Base-by-base conservation (phyloP, 495 filamentous ascomycete genomes). In the Neurospora terricola region DNA sequence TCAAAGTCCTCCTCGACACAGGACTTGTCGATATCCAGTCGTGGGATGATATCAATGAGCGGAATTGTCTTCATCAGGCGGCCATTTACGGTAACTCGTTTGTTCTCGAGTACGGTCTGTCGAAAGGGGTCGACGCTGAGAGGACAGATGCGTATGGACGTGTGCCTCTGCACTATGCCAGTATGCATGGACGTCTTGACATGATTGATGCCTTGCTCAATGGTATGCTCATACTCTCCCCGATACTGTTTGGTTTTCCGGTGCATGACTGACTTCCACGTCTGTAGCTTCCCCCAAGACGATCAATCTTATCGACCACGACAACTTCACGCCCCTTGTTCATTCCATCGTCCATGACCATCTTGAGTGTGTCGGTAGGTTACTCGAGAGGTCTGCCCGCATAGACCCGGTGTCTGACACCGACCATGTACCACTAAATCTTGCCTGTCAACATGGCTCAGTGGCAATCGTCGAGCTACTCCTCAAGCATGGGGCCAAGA, bases 261-360 rank as follows among this genome's bases (percentile, higher is more conserved):
- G 12, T 6, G 27, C 14, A 10, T 62, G 38, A 70, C 62, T 11
- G n/a, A 69, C 8, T 10, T 10, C 14, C 2, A 12, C 36, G 40
- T 11, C 2, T 27, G 21, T 38, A 87, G 86, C 83, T 34, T 79
- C 85, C 23, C 83, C 83, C 16, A 75, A 82, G 6, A 96, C 93
- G 0, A 91, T 98, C 77, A 87, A 98, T 78, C 80, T 89, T 23
- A 92, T 93, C 80, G 96, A 99, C 77, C 94, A 97, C 77, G 94
- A 99, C 81, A 98, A 97, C 82, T 98, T 97, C 81, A 98, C 96
- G 3, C 93, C 96, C 0, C 84, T 99, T 69, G 96, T 99, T 70
- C 96, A 98, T 80, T 91, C 93, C 72, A 97, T 98, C 77, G 93
- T 96, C 69, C 93, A 95, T 76, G 87, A 90, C 54, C 90, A 96